Base-by-base conservation (phyloP, 139 green algal genomes). In the Coelastrella sp. region DNA sequence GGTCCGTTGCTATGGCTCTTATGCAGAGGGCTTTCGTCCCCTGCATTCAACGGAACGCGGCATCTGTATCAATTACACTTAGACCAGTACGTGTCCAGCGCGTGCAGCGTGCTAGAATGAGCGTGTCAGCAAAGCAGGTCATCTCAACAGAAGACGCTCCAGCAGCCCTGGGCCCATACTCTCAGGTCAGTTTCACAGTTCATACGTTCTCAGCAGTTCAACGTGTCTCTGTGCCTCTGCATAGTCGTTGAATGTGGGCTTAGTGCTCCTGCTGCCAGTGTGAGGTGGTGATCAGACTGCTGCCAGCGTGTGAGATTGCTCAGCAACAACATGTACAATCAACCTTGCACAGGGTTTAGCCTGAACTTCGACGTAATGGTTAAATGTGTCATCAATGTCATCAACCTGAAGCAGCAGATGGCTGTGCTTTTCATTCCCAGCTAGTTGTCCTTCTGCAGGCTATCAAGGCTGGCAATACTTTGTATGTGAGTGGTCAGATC, bases 111-210 rank as follows among this genome's bases (percentile, higher is more conserved):
- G 73, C 58, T 15, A 76, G 59, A 27, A 91, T 91, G 87, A 91
- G 87, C 78, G 65, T 82, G 78, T 66, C 91, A 78, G 87, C 63
- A 7, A 94, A 95, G 91, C 91, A 95, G 83, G 93, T 95, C 66
- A 92, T 95, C 60, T 92, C 85, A 19, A 95, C 93, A 7, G 90
- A 93, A 19, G 92, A 98, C 20, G 97, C 98, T 9, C 98, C 98
- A 12, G 96, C 95, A 9, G 97, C 98, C 8, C 92, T 99, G 14
- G 98, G 98, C 6, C 96, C 98, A 0, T 99, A 99, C 92, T 97
- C 93, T 22, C 98, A 99, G 84, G 84, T 87, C 12, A n/a, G 35
- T 20, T n/a, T 70, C 61, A 12, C 11, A 10, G 15, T 22, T 17
- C 5, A 70, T 70, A 17, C 15, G 12, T 15, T 17, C 12, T 17